A percentile compares a stretch with the other conserved stretches of the same genome.
phyloP scores from a whole-genome alignment of 2,329 filamentous ascomycete species.

The Aspergillus sojae region DNA sequence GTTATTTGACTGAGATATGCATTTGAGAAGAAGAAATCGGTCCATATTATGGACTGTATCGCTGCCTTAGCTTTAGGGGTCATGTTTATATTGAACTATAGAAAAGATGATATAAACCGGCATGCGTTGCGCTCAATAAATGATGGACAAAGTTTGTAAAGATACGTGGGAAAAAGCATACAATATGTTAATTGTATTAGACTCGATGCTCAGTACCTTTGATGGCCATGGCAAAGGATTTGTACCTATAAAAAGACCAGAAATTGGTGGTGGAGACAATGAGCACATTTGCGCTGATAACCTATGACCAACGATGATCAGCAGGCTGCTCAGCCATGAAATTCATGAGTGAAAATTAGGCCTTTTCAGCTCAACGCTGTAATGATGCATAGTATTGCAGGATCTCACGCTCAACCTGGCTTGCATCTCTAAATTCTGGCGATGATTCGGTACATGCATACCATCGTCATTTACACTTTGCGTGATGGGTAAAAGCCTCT shows the following conservation, averaged over 20 bases:
- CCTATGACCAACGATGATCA: neutral
- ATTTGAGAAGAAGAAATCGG: neutral
- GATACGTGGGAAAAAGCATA: accelerated
- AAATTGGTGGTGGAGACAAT: neutral
- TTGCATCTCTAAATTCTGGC: neutral
- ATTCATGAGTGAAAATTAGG: neutral
- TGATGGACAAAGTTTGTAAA: neutral
- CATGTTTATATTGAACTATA: neutral
- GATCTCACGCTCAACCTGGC: neutral
- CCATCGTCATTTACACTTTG: neutral
- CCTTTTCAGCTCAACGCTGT: neutral
- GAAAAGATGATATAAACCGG: neutral
- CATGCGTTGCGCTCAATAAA: neutral
- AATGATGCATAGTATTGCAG: neutral
- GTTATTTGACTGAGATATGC: neutral
- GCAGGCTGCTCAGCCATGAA: neutral
- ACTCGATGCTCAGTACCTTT: neutral
- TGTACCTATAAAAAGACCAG: neutral
- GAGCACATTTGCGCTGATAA: neutral
- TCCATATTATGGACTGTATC: neutral
- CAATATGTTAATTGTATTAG: neutral
- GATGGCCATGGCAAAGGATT: neutral
- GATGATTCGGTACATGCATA: neutral
- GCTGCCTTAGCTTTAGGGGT: neutral
- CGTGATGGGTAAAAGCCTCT: neutral